phyloP scores from a whole-genome alignment of 2,329 filamentous ascomycete genomes.

The Fusarium sp. region DNA sequence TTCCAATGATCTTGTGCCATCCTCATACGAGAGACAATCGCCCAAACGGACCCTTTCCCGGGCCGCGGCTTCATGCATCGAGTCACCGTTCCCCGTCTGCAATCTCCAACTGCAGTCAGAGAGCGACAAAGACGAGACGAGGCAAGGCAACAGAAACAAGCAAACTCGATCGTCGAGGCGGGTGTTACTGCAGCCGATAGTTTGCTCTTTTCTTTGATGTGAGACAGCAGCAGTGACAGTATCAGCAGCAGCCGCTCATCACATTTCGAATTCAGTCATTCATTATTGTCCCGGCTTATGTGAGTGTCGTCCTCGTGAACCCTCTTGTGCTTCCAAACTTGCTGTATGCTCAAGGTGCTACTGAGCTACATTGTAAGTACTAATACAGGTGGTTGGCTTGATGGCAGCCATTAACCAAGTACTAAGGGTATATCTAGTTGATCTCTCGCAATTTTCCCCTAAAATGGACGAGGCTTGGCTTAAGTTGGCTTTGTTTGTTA shows the following conservation, averaged over 20 bases:
- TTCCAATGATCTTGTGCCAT: constrained; percentile 34
- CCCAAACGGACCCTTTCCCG: constrained; percentile 34
- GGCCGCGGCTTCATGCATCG: constrained; percentile 34
- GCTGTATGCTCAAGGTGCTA: constrained; percentile 7
- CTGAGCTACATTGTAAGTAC: not conserved
- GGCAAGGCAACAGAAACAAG: constrained; percentile 1
- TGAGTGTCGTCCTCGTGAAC: constrained; percentile 25
- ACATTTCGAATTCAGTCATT: constrained; percentile 21
- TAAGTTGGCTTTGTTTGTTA: constrained; percentile 21
- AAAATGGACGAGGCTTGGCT: constrained; percentile 12
- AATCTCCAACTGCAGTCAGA: constrained; percentile 3
- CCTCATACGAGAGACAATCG: constrained; percentile 6
- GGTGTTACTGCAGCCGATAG: constrained; percentile 28
- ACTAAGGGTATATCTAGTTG: constrained; percentile 6
- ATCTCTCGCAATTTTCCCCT: constrained; percentile 16
- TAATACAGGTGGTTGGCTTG: constrained; percentile 7
- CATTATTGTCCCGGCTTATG: constrained; percentile 23
- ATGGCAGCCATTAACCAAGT: not conserved
- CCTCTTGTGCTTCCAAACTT: constrained; percentile 25
- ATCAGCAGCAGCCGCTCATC: not conserved
- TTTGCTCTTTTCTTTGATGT: constrained; percentile 20
- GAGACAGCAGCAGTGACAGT: constrained; percentile 15
- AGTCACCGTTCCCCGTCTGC: constrained; percentile 24
- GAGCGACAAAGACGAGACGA: not conserved
- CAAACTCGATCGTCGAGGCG: constrained; percentile 33